Evolutionary conservation across 2,329 filamentous ascomycete genomes (phyloP), one percentile per base, ranked within the genome.

Genomic region (Cryphonectria japonica): DNA sequence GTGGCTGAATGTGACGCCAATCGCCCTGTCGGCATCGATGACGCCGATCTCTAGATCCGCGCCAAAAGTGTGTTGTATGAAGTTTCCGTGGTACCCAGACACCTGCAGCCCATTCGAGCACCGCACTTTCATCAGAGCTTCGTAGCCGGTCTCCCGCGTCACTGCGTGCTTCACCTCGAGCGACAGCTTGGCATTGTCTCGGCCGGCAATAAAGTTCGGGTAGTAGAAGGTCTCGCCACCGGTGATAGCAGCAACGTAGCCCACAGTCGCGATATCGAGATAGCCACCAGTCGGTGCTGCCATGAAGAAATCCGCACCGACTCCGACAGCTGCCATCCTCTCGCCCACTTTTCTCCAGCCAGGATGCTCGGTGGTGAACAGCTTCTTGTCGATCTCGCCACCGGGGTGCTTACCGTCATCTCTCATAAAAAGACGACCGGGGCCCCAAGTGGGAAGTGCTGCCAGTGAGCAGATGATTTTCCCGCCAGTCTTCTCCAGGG

Each of bases 181-280:
- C 2, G 91, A 92, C 54, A 99, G 83, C 83, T 95, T 97, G 69
- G 93, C 86, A 60, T 91, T 90, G 80, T 99, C 96, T 52, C 96
- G 89, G 9, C 93, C 93, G 9, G 92, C 90, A 71, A 97, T 91
- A 83, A 97, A 99, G 80, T 98, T 99, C 62, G 96, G 95, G 79
- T 97, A 99, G 82, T 97, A 98, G 82, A 95, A 99, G 0, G 92
- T 93, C 80, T 99, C 96, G 74, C 96, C 96, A 71, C 96, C 96
- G n/a, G 94, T 97, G 41, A 92, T 91, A 59, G 94, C 90, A 43
- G 96, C 89, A 32, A 97, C 88, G 80, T 97, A 92, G 59, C 92
- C 93, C 76, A 98, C 92, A 3, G 95, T 97, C 46, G 94, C 95
- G 78, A 98, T 91, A 77, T 98, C 95, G 63, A 98, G 88, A 80